Conservation (phyloP, 768 basidiomycete species). For the Suillus cothurnatus region DNA sequence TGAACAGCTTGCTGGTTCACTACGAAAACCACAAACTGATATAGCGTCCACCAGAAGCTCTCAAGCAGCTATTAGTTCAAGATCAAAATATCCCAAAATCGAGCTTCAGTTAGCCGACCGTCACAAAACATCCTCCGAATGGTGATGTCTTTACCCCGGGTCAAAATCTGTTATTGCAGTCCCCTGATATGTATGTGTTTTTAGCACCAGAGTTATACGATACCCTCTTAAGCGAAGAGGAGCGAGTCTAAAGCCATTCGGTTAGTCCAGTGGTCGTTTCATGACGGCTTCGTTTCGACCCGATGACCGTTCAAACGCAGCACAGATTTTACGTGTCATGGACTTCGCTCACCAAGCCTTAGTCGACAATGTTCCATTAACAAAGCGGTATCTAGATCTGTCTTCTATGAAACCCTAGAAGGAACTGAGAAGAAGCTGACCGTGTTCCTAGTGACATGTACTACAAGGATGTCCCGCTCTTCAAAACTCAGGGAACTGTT, state of each 20-base stretch:
- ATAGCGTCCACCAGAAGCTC: background rate
- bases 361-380: slow-evolving; percentile 51
- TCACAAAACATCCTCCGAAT: slow-evolving; percentile 30
- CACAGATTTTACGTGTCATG: slow-evolving; percentile 67
- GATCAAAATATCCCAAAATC: slow-evolving; percentile 25
- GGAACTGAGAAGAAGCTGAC: slow-evolving; percentile 10
- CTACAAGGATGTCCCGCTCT: slow-evolving; percentile 82
- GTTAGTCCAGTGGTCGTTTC: slow-evolving; percentile 26
- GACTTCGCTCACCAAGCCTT: slow-evolving; percentile 74
- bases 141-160: slow-evolving; percentile 24
- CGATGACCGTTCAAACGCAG: slow-evolving; percentile 36
- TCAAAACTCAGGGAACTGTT: slow-evolving; percentile 75
- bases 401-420: background rate
- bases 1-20: slow-evolving; percentile 30
- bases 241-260: slow-evolving; percentile 44
- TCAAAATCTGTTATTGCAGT: background rate
- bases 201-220: slow-evolving; percentile 23
- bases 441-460: slow-evolving; percentile 70
- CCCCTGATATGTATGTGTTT: background rate
- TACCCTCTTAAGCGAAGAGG: slow-evolving; percentile 41
- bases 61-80: slow-evolving; percentile 10
- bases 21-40: slow-evolving; percentile 10
- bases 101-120: slow-evolving; percentile 40
- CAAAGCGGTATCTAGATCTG: slow-evolving; percentile 67
- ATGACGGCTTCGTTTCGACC: background rate